phyloP scores from a whole-genome alignment of 805 yeast species.

The Candida pseudoglaebosa region DNA sequence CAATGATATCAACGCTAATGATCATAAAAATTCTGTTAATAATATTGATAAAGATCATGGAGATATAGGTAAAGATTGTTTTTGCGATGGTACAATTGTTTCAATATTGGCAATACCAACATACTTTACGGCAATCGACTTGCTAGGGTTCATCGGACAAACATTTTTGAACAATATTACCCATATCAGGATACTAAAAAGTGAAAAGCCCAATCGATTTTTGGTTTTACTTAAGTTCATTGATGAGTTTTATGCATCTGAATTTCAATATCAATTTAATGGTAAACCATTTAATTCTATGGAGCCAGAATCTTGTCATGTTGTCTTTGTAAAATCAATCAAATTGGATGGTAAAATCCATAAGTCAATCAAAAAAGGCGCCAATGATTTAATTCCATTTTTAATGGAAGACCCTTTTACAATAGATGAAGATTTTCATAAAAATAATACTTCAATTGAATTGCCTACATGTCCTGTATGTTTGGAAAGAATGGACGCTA shows the following conservation, averaged over 20 bases:
- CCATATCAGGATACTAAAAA: conserved; percentile 69
- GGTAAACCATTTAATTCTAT: conserved; percentile 77
- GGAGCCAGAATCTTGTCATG: conserved; percentile 87
- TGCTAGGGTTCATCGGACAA: conserved; percentile 77
- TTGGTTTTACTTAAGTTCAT: conserved; percentile 76
- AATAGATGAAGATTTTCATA: neutral
- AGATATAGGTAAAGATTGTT: conserved; percentile 3
- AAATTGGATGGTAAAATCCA: conserved; percentile 27
- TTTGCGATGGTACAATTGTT: conserved; percentile 59
- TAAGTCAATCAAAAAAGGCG: conserved; percentile 10
- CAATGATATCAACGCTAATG: neutral
- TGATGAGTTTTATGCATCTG: conserved; percentile 49
- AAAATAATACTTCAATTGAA: conserved; percentile 38
- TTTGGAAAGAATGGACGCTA: conserved; percentile 80
- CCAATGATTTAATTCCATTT: conserved; percentile 52
- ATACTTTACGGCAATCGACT: conserved; percentile 80
- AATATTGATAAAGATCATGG: conserved; percentile 12
- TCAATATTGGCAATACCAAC: conserved; percentile 84
- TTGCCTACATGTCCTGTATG: conserved; percentile 94
- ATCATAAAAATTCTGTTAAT: conserved; percentile 13
- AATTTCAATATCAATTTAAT: conserved; percentile 61
- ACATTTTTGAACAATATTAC: conserved; percentile 50
- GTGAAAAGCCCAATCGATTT: conserved; percentile 63
- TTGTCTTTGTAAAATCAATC: conserved; percentile 62
- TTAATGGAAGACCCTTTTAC: conserved; percentile 74